Evolutionary conservation across 768 basidiomycete species (phyloP).

Genomic region (Nevesoporus exiguus): DNA sequence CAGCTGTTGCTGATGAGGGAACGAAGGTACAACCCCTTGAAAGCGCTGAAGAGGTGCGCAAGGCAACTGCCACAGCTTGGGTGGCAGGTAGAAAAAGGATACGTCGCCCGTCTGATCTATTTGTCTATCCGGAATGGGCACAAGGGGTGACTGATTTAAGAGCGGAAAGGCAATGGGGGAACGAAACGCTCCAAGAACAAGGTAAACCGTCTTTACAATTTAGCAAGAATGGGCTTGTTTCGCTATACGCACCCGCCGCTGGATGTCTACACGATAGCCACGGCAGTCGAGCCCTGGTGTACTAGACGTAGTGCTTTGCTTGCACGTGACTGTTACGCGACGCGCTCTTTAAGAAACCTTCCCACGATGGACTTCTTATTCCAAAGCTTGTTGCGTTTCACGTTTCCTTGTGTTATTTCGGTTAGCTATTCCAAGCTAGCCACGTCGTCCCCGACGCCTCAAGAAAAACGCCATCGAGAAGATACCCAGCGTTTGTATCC

Average conservation of each 20-base stretch:
- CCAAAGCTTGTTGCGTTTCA: constrained; percentile 27
- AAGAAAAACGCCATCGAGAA: constrained; percentile 13
- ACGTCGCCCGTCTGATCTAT: neutral
- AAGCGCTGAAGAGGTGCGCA: constrained; percentile 3
- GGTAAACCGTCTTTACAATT: neutral
- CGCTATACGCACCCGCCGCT: neutral
- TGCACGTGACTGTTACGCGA: constrained; percentile 38
- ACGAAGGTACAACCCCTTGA: neutral
- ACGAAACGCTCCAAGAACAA: constrained; percentile 9
- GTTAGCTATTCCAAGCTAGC: constrained; percentile 15
- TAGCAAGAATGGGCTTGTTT: neutral
- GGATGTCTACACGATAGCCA: neutral
- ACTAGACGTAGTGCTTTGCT: constrained; percentile 18
- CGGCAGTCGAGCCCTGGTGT: neutral
- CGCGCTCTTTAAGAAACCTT: constrained; percentile 36
- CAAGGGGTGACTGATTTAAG: neutral
- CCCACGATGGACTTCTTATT: constrained; percentile 27
- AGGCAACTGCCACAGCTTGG: constrained; percentile 1
- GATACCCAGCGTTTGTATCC: constrained; percentile 1
- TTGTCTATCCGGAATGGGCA: neutral
- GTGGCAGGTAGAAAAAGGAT: neutral
- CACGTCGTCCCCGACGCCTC: constrained; percentile 11
- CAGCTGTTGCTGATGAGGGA: neutral
- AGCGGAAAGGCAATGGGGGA: neutral
- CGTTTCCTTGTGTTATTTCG: constrained; percentile 24